phyloP scores from a whole-genome alignment of 306 rosid species.

The Corylus americana region DNA sequence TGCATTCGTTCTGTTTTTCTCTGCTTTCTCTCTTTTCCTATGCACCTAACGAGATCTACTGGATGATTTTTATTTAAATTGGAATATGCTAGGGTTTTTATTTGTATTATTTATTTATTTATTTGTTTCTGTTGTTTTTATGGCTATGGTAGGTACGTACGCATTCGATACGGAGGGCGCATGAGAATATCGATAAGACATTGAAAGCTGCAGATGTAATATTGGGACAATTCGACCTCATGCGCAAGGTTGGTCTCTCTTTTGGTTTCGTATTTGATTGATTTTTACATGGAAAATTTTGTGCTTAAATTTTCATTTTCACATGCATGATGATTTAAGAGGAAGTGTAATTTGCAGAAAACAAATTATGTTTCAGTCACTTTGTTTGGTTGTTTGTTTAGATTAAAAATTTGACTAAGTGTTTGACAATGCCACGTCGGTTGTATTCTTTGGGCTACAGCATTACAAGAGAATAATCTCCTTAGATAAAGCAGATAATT shows the following conservation, averaged over 20 bases:
- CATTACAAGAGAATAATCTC: not conserved
- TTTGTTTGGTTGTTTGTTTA: not conserved
- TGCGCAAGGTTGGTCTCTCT: constrained; percentile 63
- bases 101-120: not conserved
- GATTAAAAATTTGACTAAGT: not conserved
- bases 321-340: not conserved
- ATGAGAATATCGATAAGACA: constrained; percentile 88
- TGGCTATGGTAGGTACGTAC: constrained; percentile 64
- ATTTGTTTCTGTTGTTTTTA: not conserved
- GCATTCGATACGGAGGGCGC: constrained; percentile 86
- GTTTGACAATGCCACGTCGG: not conserved
- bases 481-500: not conserved
- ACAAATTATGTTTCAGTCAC: not conserved
- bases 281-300: not conserved
- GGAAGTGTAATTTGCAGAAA: not conserved
- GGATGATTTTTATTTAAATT: not conserved
- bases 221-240: constrained; percentile 71
- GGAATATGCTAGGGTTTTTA: constrained; percentile 17
- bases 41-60: constrained; percentile 20
- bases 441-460: not conserved
- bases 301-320: too few species aligned
- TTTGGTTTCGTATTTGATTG: constrained; percentile 6
- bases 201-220: constrained; percentile 73
- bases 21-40: constrained; percentile 7
- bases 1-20: not conserved